phyloP scores from a whole-genome alignment of 768 basidiomycete species.

The Hemileccinum impolitum region DNA sequence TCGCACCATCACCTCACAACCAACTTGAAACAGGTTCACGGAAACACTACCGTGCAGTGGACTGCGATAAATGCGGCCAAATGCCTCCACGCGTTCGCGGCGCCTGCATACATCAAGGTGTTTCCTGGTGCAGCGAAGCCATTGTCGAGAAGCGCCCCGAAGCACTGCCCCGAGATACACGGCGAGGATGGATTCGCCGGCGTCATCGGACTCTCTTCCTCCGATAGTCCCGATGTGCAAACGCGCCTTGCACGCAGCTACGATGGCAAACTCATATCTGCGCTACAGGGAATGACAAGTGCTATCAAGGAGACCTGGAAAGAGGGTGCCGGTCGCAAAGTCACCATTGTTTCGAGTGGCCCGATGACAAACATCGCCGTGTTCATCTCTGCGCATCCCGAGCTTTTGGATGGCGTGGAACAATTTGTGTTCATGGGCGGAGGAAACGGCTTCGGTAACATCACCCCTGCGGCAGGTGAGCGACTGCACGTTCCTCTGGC shows the following conservation, averaged over 20 bases:
- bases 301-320: slow-evolving; percentile 56
- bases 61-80: slow-evolving; percentile 74
- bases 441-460: slow-evolving; percentile 81
- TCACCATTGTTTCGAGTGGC: slow-evolving; percentile 71
- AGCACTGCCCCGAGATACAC: slow-evolving; percentile 76
- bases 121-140: slow-evolving; percentile 71
- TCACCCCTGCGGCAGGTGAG: slow-evolving; percentile 68
- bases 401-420: slow-evolving; percentile 46
- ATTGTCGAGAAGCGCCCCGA: slow-evolving; percentile 50
- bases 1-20: not conserved
- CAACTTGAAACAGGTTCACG: slow-evolving; percentile 72
- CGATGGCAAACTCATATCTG: slow-evolving; percentile 44
- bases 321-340: slow-evolving; percentile 53
- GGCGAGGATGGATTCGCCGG: slow-evolving; percentile 82
- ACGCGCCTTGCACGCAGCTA: slow-evolving; percentile 44
- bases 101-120: slow-evolving; percentile 52
- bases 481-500: not conserved
- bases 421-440: slow-evolving; percentile 81
- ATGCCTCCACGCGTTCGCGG: slow-evolving; percentile 73
- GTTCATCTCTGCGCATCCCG: slow-evolving; percentile 58
- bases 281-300: slow-evolving; percentile 66
- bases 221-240: slow-evolving; percentile 46
- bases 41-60: slow-evolving; percentile 63
- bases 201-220: slow-evolving; percentile 67
- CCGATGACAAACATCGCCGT: slow-evolving; percentile 83